phyloP scores from a whole-genome alignment of 345 rosid genomes.

The Aquilaria yunnanensis region DNA sequence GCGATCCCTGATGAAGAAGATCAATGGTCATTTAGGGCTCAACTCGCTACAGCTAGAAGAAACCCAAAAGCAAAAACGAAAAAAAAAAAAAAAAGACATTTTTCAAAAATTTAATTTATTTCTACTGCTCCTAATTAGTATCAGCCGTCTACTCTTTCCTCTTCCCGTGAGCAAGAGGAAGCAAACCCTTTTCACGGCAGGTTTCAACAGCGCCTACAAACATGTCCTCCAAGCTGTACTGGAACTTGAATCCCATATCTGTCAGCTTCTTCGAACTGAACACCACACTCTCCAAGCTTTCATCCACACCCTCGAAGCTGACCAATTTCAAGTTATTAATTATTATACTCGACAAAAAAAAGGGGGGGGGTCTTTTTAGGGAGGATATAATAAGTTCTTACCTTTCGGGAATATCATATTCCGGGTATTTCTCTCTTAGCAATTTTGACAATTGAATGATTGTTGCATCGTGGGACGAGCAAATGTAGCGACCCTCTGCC shows the following conservation, averaged over 20 bases:
- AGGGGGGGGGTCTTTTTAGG: too few species aligned
- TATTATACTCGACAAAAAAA: too few species aligned
- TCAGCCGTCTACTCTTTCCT: too few species aligned
- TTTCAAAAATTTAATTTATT: too few species aligned
- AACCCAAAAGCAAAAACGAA: neutral
- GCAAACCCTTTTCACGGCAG: slow-evolving; percentile 57
- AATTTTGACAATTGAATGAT: slow-evolving; percentile 50
- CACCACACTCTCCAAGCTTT: slow-evolving; percentile 25
- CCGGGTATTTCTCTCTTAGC: slow-evolving; percentile 52
- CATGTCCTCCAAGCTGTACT: slow-evolving; percentile 76
- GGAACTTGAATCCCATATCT: slow-evolving; percentile 70
- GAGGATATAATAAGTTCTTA: slow-evolving; percentile 16
- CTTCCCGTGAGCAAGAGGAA: slow-evolving; percentile 31
- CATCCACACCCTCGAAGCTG: slow-evolving; percentile 66
- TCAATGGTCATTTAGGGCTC: too few species aligned
- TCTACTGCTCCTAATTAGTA: too few species aligned
- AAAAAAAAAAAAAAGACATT: neutral
- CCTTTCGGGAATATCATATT: slow-evolving; percentile 56
- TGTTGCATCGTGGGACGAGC: slow-evolving; percentile 58
- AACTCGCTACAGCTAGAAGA: too few species aligned
- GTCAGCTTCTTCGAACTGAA: slow-evolving; percentile 64
- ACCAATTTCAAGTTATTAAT: neutral
- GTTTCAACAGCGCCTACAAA: slow-evolving; percentile 59
- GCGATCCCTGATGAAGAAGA: too few species aligned
- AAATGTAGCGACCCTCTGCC: slow-evolving; percentile 80